Conservation (phyloP, 169 alveolate genomes). For the Cyclospora cayetanensis region DNA sequence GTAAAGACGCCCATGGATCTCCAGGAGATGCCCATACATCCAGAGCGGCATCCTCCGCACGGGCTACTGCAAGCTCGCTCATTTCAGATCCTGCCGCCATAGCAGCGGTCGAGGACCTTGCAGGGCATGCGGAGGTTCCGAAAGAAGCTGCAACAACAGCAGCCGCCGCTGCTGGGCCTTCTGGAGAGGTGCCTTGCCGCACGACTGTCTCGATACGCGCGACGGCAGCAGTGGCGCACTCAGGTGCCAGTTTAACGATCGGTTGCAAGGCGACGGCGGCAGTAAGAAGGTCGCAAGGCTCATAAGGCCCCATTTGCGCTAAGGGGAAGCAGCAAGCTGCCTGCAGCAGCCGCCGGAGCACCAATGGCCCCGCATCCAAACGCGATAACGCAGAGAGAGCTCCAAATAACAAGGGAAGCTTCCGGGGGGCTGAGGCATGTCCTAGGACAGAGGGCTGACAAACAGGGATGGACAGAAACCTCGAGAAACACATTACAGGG, state of each 20-base stretch:
- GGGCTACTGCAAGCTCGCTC: neutral
- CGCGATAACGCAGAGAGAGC: slow-evolving; percentile 23
- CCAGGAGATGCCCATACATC: neutral
- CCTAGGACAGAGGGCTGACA: slow-evolving; percentile 38
- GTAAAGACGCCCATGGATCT: neutral
- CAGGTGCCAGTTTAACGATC: slow-evolving; percentile 15
- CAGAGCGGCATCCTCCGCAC: neutral
- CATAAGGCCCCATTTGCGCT: slow-evolving; percentile 4
- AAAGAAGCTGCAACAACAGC: no score
- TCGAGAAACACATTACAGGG: neutral
- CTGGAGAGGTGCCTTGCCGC: neutral
- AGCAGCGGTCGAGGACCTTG: no score
- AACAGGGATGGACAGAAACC: neutral
- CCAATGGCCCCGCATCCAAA: slow-evolving; percentile 34
- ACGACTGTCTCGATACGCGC: neutral
- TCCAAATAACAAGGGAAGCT: slow-evolving; percentile 20
- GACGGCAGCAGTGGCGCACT: neutral
- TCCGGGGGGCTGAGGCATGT: slow-evolving; percentile 27
- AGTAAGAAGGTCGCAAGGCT: slow-evolving; percentile 37
- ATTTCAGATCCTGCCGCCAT: neutral
- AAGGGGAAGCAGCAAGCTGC: slow-evolving; percentile 31
- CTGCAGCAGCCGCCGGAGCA: slow-evolving; percentile 37
- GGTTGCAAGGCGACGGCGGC: slow-evolving; percentile 34
- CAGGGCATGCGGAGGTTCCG: no score
- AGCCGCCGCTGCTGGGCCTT: neutral